Evolutionary conservation across 371 early-diverging fungal species (phyloP).

Genomic region (Syncephalastrum monosporum): DNA sequence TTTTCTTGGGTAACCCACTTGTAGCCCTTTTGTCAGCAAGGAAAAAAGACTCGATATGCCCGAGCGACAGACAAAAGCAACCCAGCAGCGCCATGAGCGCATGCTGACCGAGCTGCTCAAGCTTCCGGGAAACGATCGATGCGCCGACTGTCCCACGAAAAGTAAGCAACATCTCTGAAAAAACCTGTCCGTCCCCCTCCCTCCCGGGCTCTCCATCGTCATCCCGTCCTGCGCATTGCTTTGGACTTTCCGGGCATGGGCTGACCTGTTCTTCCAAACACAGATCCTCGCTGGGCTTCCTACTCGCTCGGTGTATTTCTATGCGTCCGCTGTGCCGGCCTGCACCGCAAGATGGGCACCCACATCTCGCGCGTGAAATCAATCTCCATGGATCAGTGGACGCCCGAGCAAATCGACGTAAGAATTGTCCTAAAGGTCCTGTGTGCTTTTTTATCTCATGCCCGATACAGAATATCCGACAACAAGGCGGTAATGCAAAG

Average conservation of each 20-base stretch:
- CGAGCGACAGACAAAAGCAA: slow-evolving; percentile 42
- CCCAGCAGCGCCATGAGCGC: slow-evolving; percentile 53
- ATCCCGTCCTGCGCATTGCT: neutral
- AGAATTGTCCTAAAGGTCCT: slow-evolving; percentile 5
- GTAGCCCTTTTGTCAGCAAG: no score
- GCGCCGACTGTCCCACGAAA: slow-evolving; percentile 80
- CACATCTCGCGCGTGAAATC: slow-evolving; percentile 94
- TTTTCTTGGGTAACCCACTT: no score
- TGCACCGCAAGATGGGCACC: slow-evolving; percentile 92
- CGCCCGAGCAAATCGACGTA: slow-evolving; percentile 88
- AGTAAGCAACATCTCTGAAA: slow-evolving; percentile 43
- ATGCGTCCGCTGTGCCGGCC: slow-evolving; percentile 91
- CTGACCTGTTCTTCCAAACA: slow-evolving; percentile 23
- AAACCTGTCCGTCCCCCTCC: neutral
- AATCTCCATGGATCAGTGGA: slow-evolving; percentile 91
- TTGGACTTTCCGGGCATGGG: no score
- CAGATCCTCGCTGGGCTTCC: slow-evolving; percentile 94
- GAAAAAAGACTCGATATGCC: slow-evolving; percentile 17
- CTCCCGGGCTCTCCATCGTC: neutral
- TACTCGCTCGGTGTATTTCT: slow-evolving; percentile 92
- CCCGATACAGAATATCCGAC: slow-evolving; percentile 48
- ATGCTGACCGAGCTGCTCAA: slow-evolving; percentile 70
- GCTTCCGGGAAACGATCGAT: slow-evolving; percentile 72
- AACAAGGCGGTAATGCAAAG: slow-evolving; percentile 79
- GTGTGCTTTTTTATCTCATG: neutral